A percentile compares a stretch with the other conserved stretches of the same genome.
These are phyloP conservation scores for Dothiorella sarmentorum DNA, from an alignment of 2,329 filamentous ascomycete genomes.

Conservation along the genomic window DNA sequence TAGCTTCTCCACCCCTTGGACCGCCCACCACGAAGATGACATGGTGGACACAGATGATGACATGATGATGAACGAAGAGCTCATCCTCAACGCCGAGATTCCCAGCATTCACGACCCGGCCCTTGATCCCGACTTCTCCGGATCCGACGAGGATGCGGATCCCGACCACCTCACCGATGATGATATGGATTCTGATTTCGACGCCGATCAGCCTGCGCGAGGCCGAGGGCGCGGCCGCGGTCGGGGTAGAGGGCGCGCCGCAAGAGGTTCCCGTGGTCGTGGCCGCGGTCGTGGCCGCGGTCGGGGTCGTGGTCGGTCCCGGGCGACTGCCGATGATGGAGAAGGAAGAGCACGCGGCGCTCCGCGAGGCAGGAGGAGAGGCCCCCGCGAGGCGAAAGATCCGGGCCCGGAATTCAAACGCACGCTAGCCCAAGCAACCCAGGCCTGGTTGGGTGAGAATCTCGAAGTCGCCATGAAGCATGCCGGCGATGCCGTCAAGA, in stretches of 20 bases:
- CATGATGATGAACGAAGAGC: slow-evolving; percentile 23
- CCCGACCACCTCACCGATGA: slow-evolving; percentile 14
- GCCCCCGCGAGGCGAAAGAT: slow-evolving; percentile 58
- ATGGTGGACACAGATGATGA: slow-evolving; percentile 28
- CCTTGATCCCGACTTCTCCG: slow-evolving; percentile 35
- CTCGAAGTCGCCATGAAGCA: slow-evolving; percentile 48
- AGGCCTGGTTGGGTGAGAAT: slow-evolving; percentile 62
- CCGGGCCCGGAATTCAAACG: slow-evolving; percentile 69
- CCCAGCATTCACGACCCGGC: slow-evolving; percentile 31
- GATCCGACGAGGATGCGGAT: slow-evolving; percentile 28
- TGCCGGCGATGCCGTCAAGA: slow-evolving; percentile 34
- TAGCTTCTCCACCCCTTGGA: background rate
- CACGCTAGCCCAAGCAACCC: slow-evolving; percentile 63
- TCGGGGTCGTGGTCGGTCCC: slow-evolving; percentile 5
- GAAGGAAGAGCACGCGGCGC: slow-evolving; percentile 22
- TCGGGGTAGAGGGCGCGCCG: background rate
- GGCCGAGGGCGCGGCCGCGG: slow-evolving; percentile 17
- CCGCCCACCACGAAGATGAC: background rate
- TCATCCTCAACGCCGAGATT: slow-evolving; percentile 22
- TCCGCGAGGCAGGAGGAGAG: slow-evolving; percentile 32
- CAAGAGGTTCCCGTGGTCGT: slow-evolving; percentile 21
- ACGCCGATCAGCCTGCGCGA: background rate
- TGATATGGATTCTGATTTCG: slow-evolving; percentile 10
- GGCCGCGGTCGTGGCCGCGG: slow-evolving; percentile 28
- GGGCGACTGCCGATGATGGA: slow-evolving; percentile 5